Base-by-base conservation (phyloP, 345 rosid species). In the Boechera retrofracta region DNA sequence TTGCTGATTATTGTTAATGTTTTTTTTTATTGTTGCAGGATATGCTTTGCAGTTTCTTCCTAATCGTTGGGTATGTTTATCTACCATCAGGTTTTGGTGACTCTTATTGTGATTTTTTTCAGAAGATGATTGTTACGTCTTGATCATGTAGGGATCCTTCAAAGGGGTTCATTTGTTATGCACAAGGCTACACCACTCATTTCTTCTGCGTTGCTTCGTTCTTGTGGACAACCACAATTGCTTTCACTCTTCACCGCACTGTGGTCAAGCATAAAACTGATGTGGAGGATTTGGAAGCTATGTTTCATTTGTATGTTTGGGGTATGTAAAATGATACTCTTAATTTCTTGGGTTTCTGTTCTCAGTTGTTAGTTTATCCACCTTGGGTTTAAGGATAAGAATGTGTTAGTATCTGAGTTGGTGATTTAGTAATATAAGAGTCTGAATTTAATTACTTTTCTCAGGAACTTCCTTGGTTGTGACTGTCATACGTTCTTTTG, bases 261-360 rank as follows among this genome's bases (percentile, higher is more conserved):
- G 97, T 94, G 42, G 97, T 92, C 39, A 81, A 80, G 76, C 98
- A 94, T 86, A 92, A 91, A 81, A 84, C 96, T 2, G 98, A 91
- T 80, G 94, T 94, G 11, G 97, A 94, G 88, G 98, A 94, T 85
- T 82, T 94, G 68, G 97, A 94, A 83, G 94, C 91, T 36, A 81
- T 94, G 83, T 94, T 94, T 84, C 98, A 94, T 83, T 77, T 94
- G 76, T 91, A 91, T 80, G 98, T 94, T 59, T 94, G 98, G 98
- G 98, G 97, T 94, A 89, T 58, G 89, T 6, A 0, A 15, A 47
- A 36, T 2, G 5, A 26, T 35, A 15, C 60, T 63, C n/a, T 24
- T 6, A 3, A 7, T 49, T 1, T n/a, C 28, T 59, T 73, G 45
- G 6, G 48, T 68, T 24, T 38, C 7, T 38, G 38, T 55, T 29